Base-by-base conservation (phyloP, 2,329 filamentous ascomycete genomes). In the Juglanconis oblonga region DNA sequence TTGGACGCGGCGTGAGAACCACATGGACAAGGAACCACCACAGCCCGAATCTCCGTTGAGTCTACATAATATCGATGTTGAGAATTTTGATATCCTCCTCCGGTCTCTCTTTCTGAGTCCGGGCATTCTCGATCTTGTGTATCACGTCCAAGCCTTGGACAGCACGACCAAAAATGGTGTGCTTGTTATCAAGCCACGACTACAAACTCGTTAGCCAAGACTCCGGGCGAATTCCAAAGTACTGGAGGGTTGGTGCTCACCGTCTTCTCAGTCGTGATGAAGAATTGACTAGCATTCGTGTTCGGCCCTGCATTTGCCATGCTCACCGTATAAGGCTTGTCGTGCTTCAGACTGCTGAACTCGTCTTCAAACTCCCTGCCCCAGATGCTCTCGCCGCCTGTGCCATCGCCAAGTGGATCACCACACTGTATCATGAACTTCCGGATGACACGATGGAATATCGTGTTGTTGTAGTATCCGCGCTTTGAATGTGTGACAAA, bases 261-360 rank as follows among this genome's bases (percentile, higher is more conserved):
- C 66, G 95, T 92, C 78, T 96, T 96, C 75, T 97, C 96, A 0
- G 94, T 97, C 0, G 95, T 99, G 66, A 99, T 97, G 70, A 99
- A 99, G 73, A 99, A 99, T 73, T 99, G 95, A 70, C 90, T 95
- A 13, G 90, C 95, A 72, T 99, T 99, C 40, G 93, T 97, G 69
- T 94, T 92, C 0, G 92, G 92, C 0, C 95, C 95, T 0, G 95
- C 94, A 73, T 99, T 99, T 11, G 95, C 95, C 95, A 99, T 99
- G 72, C 91, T 96, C 60, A 98, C 81, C 0, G 93, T 98, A 73
- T 97, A 99, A 2, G 95, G 90, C 77, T 95, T 96, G 77, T 99
- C 95, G 70, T 99, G 95, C 73, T 89, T 91, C 63, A 99, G 76
- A 17, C 86, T 89, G 67, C 90, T 92, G 67, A 99, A 97, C 73